Evolutionary conservation across 495 filamentous ascomycete species (phyloP), one percentile per base, ranked within the genome.

Genomic region (Paragyromitra xinjiangensis): DNA sequence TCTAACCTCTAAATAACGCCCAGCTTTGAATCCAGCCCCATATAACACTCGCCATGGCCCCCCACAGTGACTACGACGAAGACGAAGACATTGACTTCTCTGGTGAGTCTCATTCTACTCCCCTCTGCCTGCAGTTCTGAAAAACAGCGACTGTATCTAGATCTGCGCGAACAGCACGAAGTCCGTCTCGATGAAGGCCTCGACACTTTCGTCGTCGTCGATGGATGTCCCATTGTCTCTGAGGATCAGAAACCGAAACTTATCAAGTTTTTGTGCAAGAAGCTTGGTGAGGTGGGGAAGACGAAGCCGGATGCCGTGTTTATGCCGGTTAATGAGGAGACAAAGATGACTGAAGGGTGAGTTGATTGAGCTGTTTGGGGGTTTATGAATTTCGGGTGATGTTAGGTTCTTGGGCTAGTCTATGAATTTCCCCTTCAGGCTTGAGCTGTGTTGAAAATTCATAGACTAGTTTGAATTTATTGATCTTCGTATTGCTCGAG

Each of bases 111-210:
- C 22, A 9, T 37, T 11, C 19, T 16, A 6, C 8, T 3, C 22
- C 24, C 50, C 37, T 53, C 69, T 4, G n/a, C n/a, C 29, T 24
- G 7, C 59, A 11, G 22, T 62, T 74, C 69, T 66, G 39, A 74
- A 56, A 64, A 48, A 73, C 19, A 61, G 12, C 67, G 42, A 82
- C 81, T 79, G 45, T 44, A 64, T 37, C 53, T 79, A 91, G 95
- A 99, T 86, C 88, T 99, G 75, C 88, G 90, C 82, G 94, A 93
- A 82, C 92, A 96, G 84, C 97, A 92, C 82, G 94, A 98, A 84
- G 95, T 98, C 51, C 93, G 94, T 80, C 87, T 97, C 64, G 95
- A 99, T 83, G 92, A 97, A 84, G 95, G 95, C 67, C 90, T 97
- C 81, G 95, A 99, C 83, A 91, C 93, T 75, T 99, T 99, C 80